These are phyloP conservation scores for Teunomyces pallodes DNA, from an alignment of 805 yeast species.

Conservation along the genomic window DNA sequence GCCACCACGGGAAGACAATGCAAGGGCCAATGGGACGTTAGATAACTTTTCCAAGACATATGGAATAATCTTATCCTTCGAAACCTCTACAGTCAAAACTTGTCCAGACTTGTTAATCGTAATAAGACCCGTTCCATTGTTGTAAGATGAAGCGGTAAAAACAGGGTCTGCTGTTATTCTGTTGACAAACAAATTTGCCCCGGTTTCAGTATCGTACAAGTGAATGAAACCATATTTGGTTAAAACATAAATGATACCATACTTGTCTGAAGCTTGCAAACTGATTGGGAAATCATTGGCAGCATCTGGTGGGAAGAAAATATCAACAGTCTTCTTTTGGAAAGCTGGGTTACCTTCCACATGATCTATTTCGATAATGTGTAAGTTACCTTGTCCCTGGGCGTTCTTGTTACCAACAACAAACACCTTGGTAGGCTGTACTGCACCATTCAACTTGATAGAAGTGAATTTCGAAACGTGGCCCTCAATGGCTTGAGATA, in stretches of 20 bases:
- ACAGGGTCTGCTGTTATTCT: conserved; percentile 95
- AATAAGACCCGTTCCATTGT: conserved; percentile 76
- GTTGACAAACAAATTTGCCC: conserved; percentile 89
- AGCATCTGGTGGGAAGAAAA: conserved; percentile 96
- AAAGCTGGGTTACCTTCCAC: conserved; percentile 80
- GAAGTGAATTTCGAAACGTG: conserved; percentile 91
- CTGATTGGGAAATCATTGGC: conserved; percentile 95
- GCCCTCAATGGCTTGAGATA: conserved; percentile 96
- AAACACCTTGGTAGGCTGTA: conserved; percentile 77
- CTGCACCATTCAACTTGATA: conserved; percentile 69
- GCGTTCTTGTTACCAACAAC: conserved; percentile 89
- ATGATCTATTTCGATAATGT: conserved; percentile 95
- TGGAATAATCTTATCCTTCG: conserved; percentile 81
- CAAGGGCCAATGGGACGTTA: conserved; percentile 81
- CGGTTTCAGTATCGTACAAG: conserved; percentile 89
- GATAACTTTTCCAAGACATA: conserved; percentile 84
- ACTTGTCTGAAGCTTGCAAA: conserved; percentile 78
- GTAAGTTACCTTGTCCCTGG: conserved; percentile 69
- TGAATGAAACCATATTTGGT: conserved; percentile 97
- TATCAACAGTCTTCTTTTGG: conserved; percentile 85
- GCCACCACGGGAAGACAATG: conserved; percentile 92
- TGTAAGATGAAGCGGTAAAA: conserved; percentile 79
- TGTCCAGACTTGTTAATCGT: conserved; percentile 95
- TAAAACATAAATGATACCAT: conserved; percentile 82
- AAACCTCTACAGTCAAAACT: conserved; percentile 86